phyloP scores from a whole-genome alignment of 1,139 yeast species.

The Saccharomyces hybrid region DNA sequence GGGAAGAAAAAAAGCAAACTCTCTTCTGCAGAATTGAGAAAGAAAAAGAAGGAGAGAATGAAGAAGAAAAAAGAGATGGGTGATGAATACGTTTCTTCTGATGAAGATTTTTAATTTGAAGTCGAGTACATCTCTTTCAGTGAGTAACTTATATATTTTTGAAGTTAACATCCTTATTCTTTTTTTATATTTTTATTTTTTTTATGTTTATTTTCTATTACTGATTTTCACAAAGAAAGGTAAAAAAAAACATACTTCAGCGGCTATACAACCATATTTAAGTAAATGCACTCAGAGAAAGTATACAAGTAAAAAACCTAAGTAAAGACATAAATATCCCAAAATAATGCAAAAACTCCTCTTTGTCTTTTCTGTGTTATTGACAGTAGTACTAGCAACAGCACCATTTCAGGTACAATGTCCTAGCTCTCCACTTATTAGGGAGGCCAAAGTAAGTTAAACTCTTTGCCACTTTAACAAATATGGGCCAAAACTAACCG shows the following conservation, averaged over 20 bases:
- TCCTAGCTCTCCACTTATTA: slow-evolving; percentile 35
- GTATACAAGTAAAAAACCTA: background rate
- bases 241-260: background rate
- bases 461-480: background rate
- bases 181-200: background rate
- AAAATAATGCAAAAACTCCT: background rate
- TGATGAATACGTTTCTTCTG: slow-evolving; percentile 96
- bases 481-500: background rate
- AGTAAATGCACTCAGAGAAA: background rate
- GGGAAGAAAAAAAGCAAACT: slow-evolving; percentile 93
- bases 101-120: slow-evolving; percentile 40
- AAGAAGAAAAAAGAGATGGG: slow-evolving; percentile 99
- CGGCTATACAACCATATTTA: background rate
- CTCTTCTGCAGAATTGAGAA: slow-evolving; percentile 96
- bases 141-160: background rate
- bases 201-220: background rate
- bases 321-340: background rate
- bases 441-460: slow-evolving; percentile 35
- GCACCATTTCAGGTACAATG: slow-evolving; percentile 40
- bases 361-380: background rate
- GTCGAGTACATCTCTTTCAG: background rate
- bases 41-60: slow-evolving; percentile 99
- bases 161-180: background rate
- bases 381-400: slow-evolving; percentile 11
- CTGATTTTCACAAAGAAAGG: background rate